These are phyloP conservation scores for Lolium multiflorum DNA, from an alignment of 176 grass and related monocot genomes.

Conservation along the genomic window DNA sequence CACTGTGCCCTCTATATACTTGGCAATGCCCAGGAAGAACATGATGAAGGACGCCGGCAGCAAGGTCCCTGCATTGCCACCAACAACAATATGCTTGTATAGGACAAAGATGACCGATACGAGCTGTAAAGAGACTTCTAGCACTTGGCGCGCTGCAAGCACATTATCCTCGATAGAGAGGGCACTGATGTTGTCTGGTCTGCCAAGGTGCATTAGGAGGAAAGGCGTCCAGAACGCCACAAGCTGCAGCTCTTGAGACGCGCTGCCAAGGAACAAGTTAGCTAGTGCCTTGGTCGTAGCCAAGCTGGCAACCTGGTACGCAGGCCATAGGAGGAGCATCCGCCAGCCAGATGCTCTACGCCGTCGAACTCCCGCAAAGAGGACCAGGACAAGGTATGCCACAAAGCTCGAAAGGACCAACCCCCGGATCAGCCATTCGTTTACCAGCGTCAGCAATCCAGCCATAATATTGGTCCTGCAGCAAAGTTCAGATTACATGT, in stretches of 20 bases:
- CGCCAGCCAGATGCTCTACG: neutral
- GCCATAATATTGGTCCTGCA: neutral
- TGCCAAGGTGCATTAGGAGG: neutral
- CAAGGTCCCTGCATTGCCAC: neutral
- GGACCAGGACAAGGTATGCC: neutral
- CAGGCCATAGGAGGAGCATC: constrained; percentile 30
- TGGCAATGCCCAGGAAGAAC: constrained; percentile 33
- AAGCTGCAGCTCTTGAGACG: neutral
- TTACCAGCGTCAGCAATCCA: neutral
- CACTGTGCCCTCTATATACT: constrained; percentile 30
- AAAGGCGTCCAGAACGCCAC: constrained; percentile 47
- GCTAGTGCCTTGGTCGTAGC: constrained; percentile 38
- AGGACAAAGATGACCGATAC: neutral
- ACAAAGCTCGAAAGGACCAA: neutral
- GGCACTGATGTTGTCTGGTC: neutral
- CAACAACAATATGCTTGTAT: neutral
- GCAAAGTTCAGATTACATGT: neutral
- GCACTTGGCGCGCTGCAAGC: constrained; percentile 12
- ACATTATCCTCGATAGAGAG: constrained; percentile 49
- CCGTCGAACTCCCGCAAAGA: neutral
- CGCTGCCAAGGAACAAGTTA: constrained; percentile 13
- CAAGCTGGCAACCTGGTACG: constrained; percentile 32
- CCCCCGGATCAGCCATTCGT: neutral
- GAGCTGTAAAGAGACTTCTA: neutral
- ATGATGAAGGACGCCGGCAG: constrained; percentile 16